Base-by-base conservation (phyloP, 768 basidiomycete species). In the Lentinus tigrinus region DNA sequence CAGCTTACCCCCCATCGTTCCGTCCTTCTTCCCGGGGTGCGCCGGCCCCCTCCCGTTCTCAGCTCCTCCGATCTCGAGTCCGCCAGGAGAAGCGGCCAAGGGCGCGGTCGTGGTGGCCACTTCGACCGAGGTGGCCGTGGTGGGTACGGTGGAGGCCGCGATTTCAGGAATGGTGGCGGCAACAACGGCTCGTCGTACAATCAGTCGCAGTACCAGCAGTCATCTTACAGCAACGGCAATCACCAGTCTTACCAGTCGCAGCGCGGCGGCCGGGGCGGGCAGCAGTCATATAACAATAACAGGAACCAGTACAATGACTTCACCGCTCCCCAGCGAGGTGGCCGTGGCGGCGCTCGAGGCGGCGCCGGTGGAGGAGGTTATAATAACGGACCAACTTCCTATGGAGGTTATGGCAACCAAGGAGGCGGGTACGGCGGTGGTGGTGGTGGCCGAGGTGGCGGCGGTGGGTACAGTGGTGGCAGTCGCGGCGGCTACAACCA, bases 1-100 rank as follows among this genome's bases (percentile, higher is more conserved):
- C 96, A 98, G 67, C 71, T 87, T 13, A 81, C 81, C 2, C 92
- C 94, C 2, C 97, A 99, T 70, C 86, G 83, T 47, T 96, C 94
- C 16, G 76, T 88, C 42, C 74, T 98, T 26, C 78, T 99, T 2
- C 87, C 87, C 8, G 92, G 91, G 1, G 84, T 83, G 27, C 82
- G 74, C 62, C 81, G 79, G 56, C 78, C 83, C 1, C 74, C 79
- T 10, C 81, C 85, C 10, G 72, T 85, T 1, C 78, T 99, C 38
- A 83, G 81, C 11, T 70, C 85, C 2, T 75, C 77, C 27, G 97
- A 99, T 69, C 74, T 89, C 52, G 93, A 94, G 62, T 74, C 75
- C 24, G 81, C 85, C 0, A 81, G 89, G 26, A 65, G 76, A 10
- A 74, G 78, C 17, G 70, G 74, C 31, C 61, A 72, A n/a, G 74